Base-by-base conservation (phyloP, 1,284 basidiomycete genomes). In the Lignosus rhinocerotis region DNA sequence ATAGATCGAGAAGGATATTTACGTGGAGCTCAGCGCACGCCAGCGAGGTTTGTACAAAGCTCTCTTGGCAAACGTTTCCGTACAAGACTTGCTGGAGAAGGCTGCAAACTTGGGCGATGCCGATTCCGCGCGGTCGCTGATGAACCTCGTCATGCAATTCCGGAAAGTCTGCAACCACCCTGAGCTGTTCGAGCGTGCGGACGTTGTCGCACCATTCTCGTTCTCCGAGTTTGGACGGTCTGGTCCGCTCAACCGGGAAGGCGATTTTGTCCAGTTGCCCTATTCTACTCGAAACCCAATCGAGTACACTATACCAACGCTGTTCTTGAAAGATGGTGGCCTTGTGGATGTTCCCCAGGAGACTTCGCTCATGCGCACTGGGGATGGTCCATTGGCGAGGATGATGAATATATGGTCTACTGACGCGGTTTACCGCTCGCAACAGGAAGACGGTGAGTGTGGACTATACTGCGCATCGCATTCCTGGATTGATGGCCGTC, bases 141-240 rank as follows among this genome's bases (percentile, higher is more conserved):
- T 99, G 96, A 99, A 99, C 76, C 83, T 99, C 62, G 96, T 99
- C 64, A 99, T 99, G 97, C 97, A 99, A 75, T 99, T 99, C 82
- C 90, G 97, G 66, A 99, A 99, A 81, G 94, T 98, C 63, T 99
- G 96, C 82, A 99, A 98, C 69, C 97, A 99, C 69, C 97, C 97
- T 0, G 97, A 99, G 73, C 83, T 99, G 44, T 99, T 99, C 70
- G 96, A 99, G 73, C 88, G 97, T 21, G 96, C 96, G 34, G 97
- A 99, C 70, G 96, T 99, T 34, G 83, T 90, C 11, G 92, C 96
- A 1, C 96, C 97, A 0, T 92, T 94, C 70, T 90, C 94, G 2
- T 96, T 99, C 69, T 86, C 89, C 52, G 78, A 81, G 11, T 98
- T 93, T 72, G 92, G 92, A 46, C 85, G 85, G 53, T 90, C 95